Conservation (phyloP, 2,329 filamentous ascomycete species). For the Trichoderma sp. region DNA sequence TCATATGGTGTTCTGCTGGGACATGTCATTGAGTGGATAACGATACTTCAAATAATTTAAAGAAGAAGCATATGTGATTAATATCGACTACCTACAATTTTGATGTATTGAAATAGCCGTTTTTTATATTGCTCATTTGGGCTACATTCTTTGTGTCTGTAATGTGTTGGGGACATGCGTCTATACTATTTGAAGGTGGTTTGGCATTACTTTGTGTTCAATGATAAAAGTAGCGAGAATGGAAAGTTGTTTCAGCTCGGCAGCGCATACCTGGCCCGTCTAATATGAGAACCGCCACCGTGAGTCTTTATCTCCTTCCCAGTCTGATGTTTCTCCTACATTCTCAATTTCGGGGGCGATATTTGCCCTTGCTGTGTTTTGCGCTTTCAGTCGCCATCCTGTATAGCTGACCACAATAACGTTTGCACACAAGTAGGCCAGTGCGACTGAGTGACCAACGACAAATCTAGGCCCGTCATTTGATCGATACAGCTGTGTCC, state of each 20-base stretch:
- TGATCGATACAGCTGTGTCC: slow-evolving; percentile 68
- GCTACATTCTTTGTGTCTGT: too few species aligned
- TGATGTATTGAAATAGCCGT: neutral
- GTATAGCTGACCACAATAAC: slow-evolving; percentile 37
- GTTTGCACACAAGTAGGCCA: slow-evolving; percentile 62
- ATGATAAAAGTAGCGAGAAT: neutral
- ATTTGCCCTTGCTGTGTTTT: slow-evolving; percentile 57
- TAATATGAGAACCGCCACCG: slow-evolving; percentile 67
- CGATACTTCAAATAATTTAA: too few species aligned
- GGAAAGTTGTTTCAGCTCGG: neutral
- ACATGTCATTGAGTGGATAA: neutral
- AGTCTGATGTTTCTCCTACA: slow-evolving; percentile 54
- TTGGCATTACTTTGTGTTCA: neutral
- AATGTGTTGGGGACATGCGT: too few species aligned
- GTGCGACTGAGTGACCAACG: slow-evolving; percentile 66
- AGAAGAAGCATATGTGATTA: neutral
- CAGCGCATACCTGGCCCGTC: neutral
- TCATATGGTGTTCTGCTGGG: neutral
- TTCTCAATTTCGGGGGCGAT: slow-evolving; percentile 45
- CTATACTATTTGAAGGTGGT: too few species aligned
- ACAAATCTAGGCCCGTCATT: slow-evolving; percentile 63
- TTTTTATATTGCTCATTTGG: neutral
- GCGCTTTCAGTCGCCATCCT: slow-evolving; percentile 55
- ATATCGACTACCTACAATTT: neutral
- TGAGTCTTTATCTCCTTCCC: slow-evolving; percentile 63